Conservation (phyloP, 139 green algal genomes). For the Pleodorina starrii region DNA sequence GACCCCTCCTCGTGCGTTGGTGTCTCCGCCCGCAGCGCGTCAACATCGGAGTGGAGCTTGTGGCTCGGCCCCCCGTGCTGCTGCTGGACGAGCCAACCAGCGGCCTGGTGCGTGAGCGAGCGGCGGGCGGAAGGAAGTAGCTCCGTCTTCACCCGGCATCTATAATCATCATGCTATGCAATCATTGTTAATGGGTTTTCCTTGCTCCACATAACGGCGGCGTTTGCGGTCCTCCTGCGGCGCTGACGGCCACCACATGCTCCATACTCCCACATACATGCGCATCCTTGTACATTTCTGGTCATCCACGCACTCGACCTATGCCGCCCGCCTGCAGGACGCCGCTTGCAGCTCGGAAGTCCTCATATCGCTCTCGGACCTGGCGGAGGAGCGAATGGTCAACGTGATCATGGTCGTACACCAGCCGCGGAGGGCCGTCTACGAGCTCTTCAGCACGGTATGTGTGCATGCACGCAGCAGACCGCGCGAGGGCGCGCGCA, state of each 20-base stretch:
- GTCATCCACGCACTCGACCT: not conserved
- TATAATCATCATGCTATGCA: not conserved
- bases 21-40: slow-evolving; percentile 59
- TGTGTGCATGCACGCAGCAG: not conserved
- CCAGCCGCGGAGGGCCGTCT: slow-evolving; percentile 62
- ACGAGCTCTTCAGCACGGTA: slow-evolving; percentile 78
- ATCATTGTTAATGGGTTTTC: not conserved
- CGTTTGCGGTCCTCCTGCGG: too few species aligned
- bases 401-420: slow-evolving; percentile 77
- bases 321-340: not conserved
- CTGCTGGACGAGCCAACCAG: slow-evolving; percentile 88
- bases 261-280: not conserved
- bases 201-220: not conserved
- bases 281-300: not conserved
- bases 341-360: slow-evolving; percentile 32
- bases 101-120: slow-evolving; percentile 57
- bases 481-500: not conserved
- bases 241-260: too few species aligned
- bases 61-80: slow-evolving; percentile 75
- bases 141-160: not conserved
- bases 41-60: slow-evolving; percentile 85
- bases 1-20: too few species aligned
- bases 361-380: slow-evolving; percentile 51
- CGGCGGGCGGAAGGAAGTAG: not conserved
- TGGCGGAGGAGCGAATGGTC: slow-evolving; percentile 74